phyloP scores from a whole-genome alignment of 768 basidiomycete species.

The Daedaleopsis nitida region DNA sequence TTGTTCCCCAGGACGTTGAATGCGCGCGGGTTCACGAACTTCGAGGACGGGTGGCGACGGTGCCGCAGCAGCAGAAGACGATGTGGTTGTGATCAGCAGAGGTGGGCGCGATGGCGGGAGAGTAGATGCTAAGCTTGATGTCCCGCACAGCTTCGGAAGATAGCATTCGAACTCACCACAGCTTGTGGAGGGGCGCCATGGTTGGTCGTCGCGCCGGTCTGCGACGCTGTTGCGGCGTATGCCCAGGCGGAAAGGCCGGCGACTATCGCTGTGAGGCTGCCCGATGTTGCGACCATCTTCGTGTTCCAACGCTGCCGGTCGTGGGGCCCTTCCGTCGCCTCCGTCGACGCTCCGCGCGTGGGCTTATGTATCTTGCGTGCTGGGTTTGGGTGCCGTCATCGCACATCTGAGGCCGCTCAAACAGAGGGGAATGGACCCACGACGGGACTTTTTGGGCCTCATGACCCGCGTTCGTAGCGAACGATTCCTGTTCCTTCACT shows the following conservation, averaged over 20 bases:
- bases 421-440: constrained; percentile 4
- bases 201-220: not conserved
- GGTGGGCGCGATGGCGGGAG: not conserved
- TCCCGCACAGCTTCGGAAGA: not conserved
- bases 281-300: constrained; percentile 9
- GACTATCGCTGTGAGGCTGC: constrained; percentile 4
- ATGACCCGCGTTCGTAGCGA: constrained; percentile 4
- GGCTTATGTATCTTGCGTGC: constrained; percentile 7
- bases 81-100: not conserved
- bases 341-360: not conserved
- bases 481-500: not conserved
- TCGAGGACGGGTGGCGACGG: not conserved
- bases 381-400: constrained; percentile 9
- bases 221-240: not conserved
- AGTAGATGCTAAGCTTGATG: constrained; percentile 3
- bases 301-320: not conserved
- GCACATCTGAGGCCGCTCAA: not conserved
- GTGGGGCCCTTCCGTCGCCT: not conserved
- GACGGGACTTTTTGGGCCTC: constrained; percentile 12
- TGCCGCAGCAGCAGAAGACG: constrained; percentile 1
- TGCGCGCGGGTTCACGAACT: constrained; percentile 54
- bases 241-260: constrained; percentile 9
- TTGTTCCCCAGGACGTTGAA: constrained; percentile 54
- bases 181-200: constrained; percentile 12
- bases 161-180: constrained; percentile 10